Evolutionary conservation across 306 rosid genomes (phyloP).

Genomic region (Elaeagnus macrophylla): DNA sequence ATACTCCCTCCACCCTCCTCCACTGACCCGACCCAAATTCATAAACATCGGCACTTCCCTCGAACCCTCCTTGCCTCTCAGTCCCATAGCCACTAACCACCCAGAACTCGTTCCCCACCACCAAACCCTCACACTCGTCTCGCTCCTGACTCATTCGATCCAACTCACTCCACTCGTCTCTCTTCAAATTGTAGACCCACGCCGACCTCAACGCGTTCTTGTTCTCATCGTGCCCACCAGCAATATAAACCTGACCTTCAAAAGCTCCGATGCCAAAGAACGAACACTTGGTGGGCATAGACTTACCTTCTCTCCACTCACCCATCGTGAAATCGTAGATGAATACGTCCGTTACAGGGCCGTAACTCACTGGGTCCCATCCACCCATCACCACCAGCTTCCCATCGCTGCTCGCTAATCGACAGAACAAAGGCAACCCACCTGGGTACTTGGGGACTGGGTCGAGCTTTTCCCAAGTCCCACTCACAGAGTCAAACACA

Average conservation of each 20-base stretch:
- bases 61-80: slow-evolving; percentile 39
- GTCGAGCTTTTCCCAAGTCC: slow-evolving; percentile 27
- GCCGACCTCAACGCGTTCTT: slow-evolving; percentile 43
- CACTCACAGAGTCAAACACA: slow-evolving; percentile 26
- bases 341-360: slow-evolving; percentile 36
- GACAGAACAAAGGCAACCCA: slow-evolving; percentile 45
- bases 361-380: slow-evolving; percentile 46
- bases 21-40: slow-evolving; percentile 30
- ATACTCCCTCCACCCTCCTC: slow-evolving; percentile 36
- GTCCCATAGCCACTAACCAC: slow-evolving; percentile 48
- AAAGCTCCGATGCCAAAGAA: slow-evolving; percentile 38
- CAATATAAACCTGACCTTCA: slow-evolving; percentile 23
- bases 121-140: slow-evolving; percentile 51
- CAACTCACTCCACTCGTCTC: slow-evolving; percentile 37
- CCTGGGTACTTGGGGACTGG: slow-evolving; percentile 40
- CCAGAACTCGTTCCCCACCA: slow-evolving; percentile 37
- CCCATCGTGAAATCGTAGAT: slow-evolving; percentile 38
- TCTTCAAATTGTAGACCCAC: slow-evolving; percentile 29
- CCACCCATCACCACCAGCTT: slow-evolving; percentile 54
- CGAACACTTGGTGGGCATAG: slow-evolving; percentile 38
- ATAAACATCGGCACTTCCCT: slow-evolving; percentile 28
- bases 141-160: slow-evolving; percentile 32
- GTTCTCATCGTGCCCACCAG: slow-evolving; percentile 52
- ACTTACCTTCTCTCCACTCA: slow-evolving; percentile 32
- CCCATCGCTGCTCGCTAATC: slow-evolving; percentile 39